Base-by-base conservation (phyloP, 1,284 basidiomycete genomes). In the Fomitiporia mediterranea region DNA sequence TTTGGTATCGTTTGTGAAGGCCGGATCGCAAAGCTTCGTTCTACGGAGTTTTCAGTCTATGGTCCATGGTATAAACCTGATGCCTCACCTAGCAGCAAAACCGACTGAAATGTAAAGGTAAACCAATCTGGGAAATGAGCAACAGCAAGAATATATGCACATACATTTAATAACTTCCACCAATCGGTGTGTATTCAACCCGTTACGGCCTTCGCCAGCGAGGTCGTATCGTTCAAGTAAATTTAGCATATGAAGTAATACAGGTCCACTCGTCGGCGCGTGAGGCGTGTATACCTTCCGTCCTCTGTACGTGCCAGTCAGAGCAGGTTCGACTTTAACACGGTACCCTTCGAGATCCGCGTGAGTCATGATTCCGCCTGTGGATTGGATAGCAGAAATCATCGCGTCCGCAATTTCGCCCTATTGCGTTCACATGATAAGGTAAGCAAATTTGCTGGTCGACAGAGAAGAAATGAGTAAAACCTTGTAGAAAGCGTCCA, bases 251-350 rank as follows among this genome's bases (percentile, higher is more conserved):
- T 91, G 84, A 42, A 91, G 69, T 28, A 94, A 71, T 5, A 87
- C 88, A 64, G 87, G 83, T 17, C 92, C 93, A 27, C 84, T 91
- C 3, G 89, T 86, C 4, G 94, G 95, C 8, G 90, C 85, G 64
- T 83, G 82, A 0, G 89, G 82, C 0, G 91, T 94, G 70, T 92
- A 97, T 23, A 98, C 77, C 57, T 81, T 91, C 63, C 83, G 82
- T 42, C 84, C 84, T 25, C 77, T 77, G 70, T 91, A 98, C 0
- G 78, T 82, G 3, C 91, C 89, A 64, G 84, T 68, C 39, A 97
- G 73, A 3, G 96, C 90, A 32, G 75, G 83, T 55, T 80, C 72
- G n/a, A 92, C 81, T 51, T 81, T 80, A 23, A 89, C 84, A 28
- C 73, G 68, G 71, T 95, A 99, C 15, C 73, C 73, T 51, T 75